phyloP scores from a whole-genome alignment of 2,329 filamentous ascomycete species.

The Lecanicillium sp. region DNA sequence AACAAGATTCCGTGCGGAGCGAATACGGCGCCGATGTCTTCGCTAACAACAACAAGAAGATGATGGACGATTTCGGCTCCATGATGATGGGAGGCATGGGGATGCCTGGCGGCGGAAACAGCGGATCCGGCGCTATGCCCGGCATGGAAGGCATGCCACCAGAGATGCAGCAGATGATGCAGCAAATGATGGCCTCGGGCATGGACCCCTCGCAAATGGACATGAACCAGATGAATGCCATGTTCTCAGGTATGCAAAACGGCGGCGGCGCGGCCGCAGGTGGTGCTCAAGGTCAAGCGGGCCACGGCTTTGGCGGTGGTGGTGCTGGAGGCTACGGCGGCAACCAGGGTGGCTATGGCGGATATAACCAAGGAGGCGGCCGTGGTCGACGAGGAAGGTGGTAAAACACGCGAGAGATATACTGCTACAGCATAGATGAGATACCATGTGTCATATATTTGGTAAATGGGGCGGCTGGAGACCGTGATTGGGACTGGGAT shows the following conservation, averaged over 20 bases:
- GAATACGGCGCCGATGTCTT: slow-evolving; percentile 64
- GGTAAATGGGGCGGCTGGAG: too few relatives aligned
- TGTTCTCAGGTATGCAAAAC: slow-evolving; percentile 52
- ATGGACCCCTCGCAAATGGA: slow-evolving; percentile 63
- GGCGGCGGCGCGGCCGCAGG: slow-evolving; percentile 28
- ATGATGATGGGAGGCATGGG: slow-evolving; percentile 58
- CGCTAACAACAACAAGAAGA: slow-evolving; percentile 65
- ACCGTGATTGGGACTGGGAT: too few relatives aligned
- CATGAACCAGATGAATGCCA: slow-evolving; percentile 45
- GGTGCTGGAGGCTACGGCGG: slow-evolving; percentile 37
- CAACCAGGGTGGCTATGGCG: slow-evolving; percentile 42
- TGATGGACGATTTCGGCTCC: slow-evolving; percentile 59
- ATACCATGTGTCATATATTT: too few relatives aligned
- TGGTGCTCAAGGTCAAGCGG: slow-evolving; percentile 40
- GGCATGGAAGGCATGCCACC: slow-evolving; percentile 57
- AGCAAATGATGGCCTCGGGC: slow-evolving; percentile 59
- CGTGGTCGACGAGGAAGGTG: slow-evolving; percentile 22
- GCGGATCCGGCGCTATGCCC: slow-evolving; percentile 33
- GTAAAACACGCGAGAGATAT: too few relatives aligned
- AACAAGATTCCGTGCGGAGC: slow-evolving; percentile 70
- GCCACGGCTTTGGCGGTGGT: slow-evolving; percentile 40
- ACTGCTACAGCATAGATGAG: too few relatives aligned
- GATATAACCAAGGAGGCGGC: slow-evolving; percentile 33
- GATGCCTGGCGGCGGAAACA: slow-evolving; percentile 25
- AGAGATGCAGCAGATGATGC: slow-evolving; percentile 62